Percentiles rank a stretch among this genome's conserved stretches.
Conservation (phyloP, 192 early-diverging fungal species). For the Paraglomus brasilianum region DNA sequence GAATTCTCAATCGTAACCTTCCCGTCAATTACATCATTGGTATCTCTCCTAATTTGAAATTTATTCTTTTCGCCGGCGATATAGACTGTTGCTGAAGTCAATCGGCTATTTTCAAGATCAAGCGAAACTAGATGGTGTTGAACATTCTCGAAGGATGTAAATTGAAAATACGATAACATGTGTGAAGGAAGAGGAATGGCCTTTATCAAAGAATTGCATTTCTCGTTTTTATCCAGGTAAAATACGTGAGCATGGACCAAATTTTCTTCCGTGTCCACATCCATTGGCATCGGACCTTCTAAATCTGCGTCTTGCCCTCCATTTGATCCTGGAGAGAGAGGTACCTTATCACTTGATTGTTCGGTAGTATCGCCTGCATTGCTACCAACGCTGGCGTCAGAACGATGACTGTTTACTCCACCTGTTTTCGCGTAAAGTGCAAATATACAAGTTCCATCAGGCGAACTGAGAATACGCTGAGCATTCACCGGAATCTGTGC, state of each 20-base stretch:
- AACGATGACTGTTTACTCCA: background rate
- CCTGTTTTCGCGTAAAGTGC: constrained; percentile 17
- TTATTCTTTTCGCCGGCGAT: constrained; percentile 23
- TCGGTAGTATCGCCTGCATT: background rate
- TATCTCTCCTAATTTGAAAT: constrained; percentile 7
- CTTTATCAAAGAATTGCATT: background rate
- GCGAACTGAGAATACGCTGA: constrained; percentile 1
- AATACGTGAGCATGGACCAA: background rate
- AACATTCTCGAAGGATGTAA: constrained; percentile 21
- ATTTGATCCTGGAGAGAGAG: background rate
- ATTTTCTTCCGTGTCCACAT: background rate
- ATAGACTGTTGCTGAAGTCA: constrained; percentile 5
- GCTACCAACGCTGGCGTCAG: background rate
- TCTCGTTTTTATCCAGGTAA: background rate
- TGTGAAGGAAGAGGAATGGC: constrained; percentile 1
- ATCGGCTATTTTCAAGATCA: constrained; percentile 1
- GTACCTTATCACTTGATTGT: background rate
- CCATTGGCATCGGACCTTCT: background rate
- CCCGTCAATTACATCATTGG: background rate
- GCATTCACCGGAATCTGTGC: constrained; percentile 17
- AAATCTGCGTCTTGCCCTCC: background rate
- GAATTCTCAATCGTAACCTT: constrained; percentile 18
- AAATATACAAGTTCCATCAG: constrained; percentile 30
- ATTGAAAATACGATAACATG: constrained; percentile 5
- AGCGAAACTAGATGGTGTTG: constrained; percentile 19